phyloP scores from a whole-genome alignment of 768 basidiomycete species.

The Leccinellum albellum region DNA sequence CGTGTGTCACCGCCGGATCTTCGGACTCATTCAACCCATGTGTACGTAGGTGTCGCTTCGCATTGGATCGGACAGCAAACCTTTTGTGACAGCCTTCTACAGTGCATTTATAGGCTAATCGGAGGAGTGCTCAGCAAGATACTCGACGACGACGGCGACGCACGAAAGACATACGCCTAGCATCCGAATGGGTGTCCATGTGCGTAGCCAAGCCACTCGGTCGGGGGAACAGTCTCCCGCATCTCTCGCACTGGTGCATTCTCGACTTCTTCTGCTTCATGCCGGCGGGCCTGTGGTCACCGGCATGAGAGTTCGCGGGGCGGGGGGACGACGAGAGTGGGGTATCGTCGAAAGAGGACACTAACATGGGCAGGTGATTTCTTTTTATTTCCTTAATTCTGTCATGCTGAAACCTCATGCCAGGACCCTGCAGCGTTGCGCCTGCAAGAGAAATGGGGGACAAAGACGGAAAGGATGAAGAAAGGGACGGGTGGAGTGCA shows the following conservation, averaged over 20 bases:
- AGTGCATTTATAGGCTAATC: conserved; percentile 40
- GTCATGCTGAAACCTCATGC: conserved; percentile 24
- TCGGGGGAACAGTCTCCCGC: conserved; percentile 44
- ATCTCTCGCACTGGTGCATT: conserved; percentile 47
- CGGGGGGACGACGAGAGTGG: conserved; percentile 12
- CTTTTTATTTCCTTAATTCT: conserved; percentile 1
- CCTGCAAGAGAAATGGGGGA: conserved; percentile 5
- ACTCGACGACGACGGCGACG: background rate
- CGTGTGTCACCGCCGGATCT: conserved; percentile 42
- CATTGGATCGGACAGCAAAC: conserved; percentile 79
- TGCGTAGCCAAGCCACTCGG: conserved; percentile 51
- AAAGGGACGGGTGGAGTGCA: conserved; percentile 3
- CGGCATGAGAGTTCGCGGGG: background rate
- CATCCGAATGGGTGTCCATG: conserved; percentile 52
- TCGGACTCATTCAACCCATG: conserved; percentile 58
- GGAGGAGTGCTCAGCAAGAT: conserved; percentile 5
- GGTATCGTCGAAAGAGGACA: conserved; percentile 1
- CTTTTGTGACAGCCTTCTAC: conserved; percentile 59
- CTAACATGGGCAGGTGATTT: conserved; percentile 13
- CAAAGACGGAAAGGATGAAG: background rate
- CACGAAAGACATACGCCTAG: conserved; percentile 38
- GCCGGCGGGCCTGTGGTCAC: conserved; percentile 11
- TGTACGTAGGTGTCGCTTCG: conserved; percentile 73
- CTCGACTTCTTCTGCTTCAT: conserved; percentile 38
- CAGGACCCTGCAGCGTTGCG: conserved; percentile 17